Evolutionary conservation across 805 yeast genomes (phyloP), one percentile per base, ranked within the genome.

Genomic region (Starmerella sp.): DNA sequence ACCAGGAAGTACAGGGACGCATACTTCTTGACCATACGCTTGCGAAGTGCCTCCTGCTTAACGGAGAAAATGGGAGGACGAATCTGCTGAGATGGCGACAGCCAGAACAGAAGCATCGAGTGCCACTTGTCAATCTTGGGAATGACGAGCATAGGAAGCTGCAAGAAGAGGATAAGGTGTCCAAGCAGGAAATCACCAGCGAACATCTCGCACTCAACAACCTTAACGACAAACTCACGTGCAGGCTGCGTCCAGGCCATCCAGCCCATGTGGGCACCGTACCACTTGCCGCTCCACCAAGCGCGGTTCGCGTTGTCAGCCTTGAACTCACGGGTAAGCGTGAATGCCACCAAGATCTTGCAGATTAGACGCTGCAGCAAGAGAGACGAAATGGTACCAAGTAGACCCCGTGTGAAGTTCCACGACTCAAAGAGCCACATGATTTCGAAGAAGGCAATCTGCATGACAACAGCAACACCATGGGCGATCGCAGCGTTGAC

Each of bases 211-310:
- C 86, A 73, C 75, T 93, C 99, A 64, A 91, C 86, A 60, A 84
- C 78, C 80, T 93, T 93, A 63, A 97, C 97, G 66, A 81, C 78
- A 67, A 87, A 87, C 75, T 93, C 99, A 78, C 99, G 87, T 52
- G 86, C 68, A 59, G 98, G 98, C 75, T 91, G 97, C 36, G 97
- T 83, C 77, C 86, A 80, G 22, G 97, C 96, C 79, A 84, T 81
- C 81, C 83, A 82, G 57, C 97, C 98, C 72, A 91, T 74, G 67
- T 95, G 93, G 57, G 86, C 77, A 57, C 95, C 93, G 71, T 90
- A 89, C 99, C 99, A 93, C 73, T 89, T 90, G 78, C 99, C 99
- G 56, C 96, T 86, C 99, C 99, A 93, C 95, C 95, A 93, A 32
- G 98, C 97, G 64, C 95, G 85, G 75, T 93, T 93, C 38, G 97